Percentiles rank a stretch among this genome's conserved stretches.
Evolutionary conservation across 2,329 filamentous ascomycete genomes (phyloP).

Genomic region (Ceratocystis lukuohia): DNA sequence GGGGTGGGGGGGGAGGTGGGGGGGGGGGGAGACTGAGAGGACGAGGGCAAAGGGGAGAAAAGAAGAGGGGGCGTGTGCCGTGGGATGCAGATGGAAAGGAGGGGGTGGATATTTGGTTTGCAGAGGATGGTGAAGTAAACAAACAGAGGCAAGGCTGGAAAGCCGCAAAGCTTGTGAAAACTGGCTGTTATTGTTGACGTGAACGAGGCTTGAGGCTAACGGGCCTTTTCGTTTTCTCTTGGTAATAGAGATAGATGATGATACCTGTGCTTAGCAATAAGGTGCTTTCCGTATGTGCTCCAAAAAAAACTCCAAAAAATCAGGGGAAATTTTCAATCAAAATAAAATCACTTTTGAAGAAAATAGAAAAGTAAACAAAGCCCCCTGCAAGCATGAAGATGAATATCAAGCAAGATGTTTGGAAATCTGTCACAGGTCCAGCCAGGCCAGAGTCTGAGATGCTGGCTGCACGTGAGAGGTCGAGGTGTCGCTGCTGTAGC

Average conservation of each 20-base stretch:
- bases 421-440: not conserved
- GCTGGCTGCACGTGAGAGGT: not conserved
- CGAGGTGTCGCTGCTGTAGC: too few relatives aligned
- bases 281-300: not conserved
- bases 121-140: not conserved
- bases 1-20: not conserved
- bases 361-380: slow-evolving; percentile 4
- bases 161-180: not conserved
- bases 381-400: not conserved
- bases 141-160: not conserved
- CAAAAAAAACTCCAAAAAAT: not conserved
- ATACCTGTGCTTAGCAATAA: not conserved
- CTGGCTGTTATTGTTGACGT: not conserved
- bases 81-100: not conserved
- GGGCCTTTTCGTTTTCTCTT: not conserved
- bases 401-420: not conserved
- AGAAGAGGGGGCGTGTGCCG: not conserved
- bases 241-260: not conserved
- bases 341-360: not conserved
- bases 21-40: not conserved
- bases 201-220: not conserved
- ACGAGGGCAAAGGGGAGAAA: not conserved
- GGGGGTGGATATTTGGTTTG: not conserved
- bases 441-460: slow-evolving; percentile 1
- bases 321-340: not conserved